These are phyloP conservation scores for Umbelopsis sp. DNA, from an alignment of 192 early-diverging fungal genomes.

Conservation along the genomic window DNA sequence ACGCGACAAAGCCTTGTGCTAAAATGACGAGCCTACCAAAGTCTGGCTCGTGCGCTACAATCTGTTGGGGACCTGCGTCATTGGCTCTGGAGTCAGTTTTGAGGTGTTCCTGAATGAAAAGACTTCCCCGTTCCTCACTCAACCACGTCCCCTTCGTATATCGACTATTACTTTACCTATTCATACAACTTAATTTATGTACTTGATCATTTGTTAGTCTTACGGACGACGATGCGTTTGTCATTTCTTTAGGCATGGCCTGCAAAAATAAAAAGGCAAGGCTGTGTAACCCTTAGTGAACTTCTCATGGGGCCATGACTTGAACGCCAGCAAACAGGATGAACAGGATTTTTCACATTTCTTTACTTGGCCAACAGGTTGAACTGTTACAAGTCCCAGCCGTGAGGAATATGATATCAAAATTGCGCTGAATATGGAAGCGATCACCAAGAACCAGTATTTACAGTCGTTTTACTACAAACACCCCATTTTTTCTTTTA, in stretches of 20 bases:
- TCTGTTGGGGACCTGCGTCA: not conserved
- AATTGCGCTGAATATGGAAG: not conserved
- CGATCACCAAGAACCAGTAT: not conserved
- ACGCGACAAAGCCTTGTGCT: conserved; percentile 13
- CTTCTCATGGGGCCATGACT: conserved; percentile 3
- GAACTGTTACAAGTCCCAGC: not conserved
- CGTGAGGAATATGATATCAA: not conserved
- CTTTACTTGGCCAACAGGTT: not conserved
- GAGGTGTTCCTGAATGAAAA: too few species aligned
- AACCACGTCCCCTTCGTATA: too few species aligned
- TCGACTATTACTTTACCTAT: not conserved
- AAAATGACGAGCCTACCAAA: not conserved
- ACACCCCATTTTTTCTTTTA: not conserved
- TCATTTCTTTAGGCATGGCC: not conserved
- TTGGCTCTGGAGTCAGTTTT: not conserved
- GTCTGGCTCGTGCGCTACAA: conserved; percentile 3
- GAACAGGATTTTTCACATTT: not conserved
- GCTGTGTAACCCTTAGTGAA: not conserved
- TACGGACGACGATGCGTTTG: not conserved
- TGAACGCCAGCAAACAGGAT: conserved; percentile 3
- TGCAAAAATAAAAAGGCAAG: not conserved
- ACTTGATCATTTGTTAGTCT: not conserved
- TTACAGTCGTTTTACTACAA: not conserved
- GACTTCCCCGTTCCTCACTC: too few species aligned
- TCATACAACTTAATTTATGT: not conserved